Conservation (phyloP, 805 yeast genomes). For the Hanseniaspora lindneri region DNA sequence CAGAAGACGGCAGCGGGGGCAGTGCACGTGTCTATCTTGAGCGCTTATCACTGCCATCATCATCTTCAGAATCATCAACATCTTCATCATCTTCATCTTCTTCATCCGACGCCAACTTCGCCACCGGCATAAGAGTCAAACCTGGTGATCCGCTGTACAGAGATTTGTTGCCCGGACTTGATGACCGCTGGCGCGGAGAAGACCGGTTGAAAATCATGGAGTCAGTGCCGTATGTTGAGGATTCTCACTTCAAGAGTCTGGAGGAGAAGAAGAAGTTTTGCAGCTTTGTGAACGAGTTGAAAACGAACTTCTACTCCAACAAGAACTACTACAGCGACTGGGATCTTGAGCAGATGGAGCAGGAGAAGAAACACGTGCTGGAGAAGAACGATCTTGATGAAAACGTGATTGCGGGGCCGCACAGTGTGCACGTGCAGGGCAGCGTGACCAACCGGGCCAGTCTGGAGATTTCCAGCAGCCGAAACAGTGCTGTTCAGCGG, state of each 20-base stretch:
- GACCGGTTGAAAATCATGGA: slow-evolving; percentile 46
- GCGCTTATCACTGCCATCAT: no score
- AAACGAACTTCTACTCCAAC: slow-evolving; percentile 23
- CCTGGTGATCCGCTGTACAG: slow-evolving; percentile 7
- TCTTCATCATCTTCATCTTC: not conserved
- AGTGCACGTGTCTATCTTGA: no score
- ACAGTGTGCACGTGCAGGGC: not conserved
- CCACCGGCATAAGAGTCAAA: not conserved
- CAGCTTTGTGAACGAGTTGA: slow-evolving; percentile 24
- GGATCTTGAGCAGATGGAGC: slow-evolving; percentile 11
- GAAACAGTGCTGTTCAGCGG: no score
- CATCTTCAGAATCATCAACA: not conserved
- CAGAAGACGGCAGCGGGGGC: not conserved
- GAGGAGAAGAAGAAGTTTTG: slow-evolving; percentile 27
- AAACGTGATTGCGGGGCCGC: not conserved
- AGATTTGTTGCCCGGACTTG: slow-evolving; percentile 32
- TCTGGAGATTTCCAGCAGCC: not conserved
- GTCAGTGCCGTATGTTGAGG: slow-evolving; percentile 23
- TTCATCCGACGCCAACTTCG: not conserved
- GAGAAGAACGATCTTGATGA: slow-evolving; percentile 8
- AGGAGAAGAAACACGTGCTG: slow-evolving; percentile 9
- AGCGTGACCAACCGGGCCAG: not conserved
- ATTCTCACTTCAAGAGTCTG: slow-evolving; percentile 23
- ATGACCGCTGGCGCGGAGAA: slow-evolving; percentile 61
- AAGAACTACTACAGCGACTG: slow-evolving; percentile 14